Evolutionary conservation across 2,329 filamentous ascomycete genomes (phyloP), one percentile per base, ranked within the genome.

Genomic region (Magnaporthiopsis incrustans): DNA sequence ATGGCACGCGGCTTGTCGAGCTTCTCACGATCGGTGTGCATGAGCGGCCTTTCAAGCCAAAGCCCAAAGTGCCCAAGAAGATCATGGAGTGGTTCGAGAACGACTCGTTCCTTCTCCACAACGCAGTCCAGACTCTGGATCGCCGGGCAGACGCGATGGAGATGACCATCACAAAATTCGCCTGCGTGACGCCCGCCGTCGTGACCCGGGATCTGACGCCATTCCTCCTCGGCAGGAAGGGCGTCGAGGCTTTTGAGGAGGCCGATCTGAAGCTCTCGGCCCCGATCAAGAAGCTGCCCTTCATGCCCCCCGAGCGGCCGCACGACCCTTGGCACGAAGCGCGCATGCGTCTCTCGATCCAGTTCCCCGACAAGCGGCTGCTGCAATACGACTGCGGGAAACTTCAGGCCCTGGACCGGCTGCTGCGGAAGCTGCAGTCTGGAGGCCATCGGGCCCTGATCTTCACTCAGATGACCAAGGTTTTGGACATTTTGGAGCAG

Each of bases 401-500:
- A 75, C 84, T 99, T 4, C 95, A 99, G 72, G 88, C 89, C 25
- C 83, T 99, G 22, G 95, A 96, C 71, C 88, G 88, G 66, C 83
- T 99, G 2, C 83, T 99, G 18, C 89, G 95, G 12, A 88, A 90
- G 67, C 82, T 99, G 10, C 93, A 98, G 76, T 86, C 90, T 2
- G 92, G 92, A 56, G 92, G 93, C 1, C 95, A 98, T 72, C 91
- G 96, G 10, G 95, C 92, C 12, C 82, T 99, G 62, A 99, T 99
- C 73, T 99, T 99, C 76, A 98, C 96, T 0, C 95, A 99, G 73
- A 99, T 99, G 95, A 98, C 95, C 60, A 97, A 96, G 74, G 95
- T 98, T 59, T 83, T 99, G 25, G 94, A 99, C 74, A 96, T 99
- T 64, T 82, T 99, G 2, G 95, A 99, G 75, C 92, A 95, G 69